phyloP scores from a whole-genome alignment of 1,139 yeast species.

The Geotrichum aggregatum region DNA sequence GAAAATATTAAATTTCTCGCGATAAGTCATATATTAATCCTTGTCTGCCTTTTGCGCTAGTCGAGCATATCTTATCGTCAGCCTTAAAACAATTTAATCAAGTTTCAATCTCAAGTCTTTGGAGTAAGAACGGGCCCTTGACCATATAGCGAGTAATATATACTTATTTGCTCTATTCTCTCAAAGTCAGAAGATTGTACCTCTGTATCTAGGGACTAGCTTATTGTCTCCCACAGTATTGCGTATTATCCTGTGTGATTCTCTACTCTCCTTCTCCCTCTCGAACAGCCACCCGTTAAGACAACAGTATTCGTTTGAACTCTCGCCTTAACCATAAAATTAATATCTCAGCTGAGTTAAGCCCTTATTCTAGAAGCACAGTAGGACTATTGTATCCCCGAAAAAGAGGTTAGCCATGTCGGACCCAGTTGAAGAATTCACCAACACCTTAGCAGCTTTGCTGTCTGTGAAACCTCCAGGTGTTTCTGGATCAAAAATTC shows the following conservation, averaged over 20 bases:
- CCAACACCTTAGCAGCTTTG: slow-evolving; percentile 66
- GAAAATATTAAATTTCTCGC: background rate
- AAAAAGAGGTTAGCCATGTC: slow-evolving; percentile 2
- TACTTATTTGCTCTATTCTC: background rate
- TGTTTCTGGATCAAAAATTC: slow-evolving; percentile 92
- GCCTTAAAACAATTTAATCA: background rate
- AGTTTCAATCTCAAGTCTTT: background rate
- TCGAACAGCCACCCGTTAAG: background rate
- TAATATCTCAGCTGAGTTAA: slow-evolving; percentile 5
- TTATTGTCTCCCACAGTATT: background rate
- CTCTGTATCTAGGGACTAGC: slow-evolving; percentile 3
- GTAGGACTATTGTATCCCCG: background rate
- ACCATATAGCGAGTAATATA: slow-evolving; percentile 10
- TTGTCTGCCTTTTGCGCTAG: background rate
- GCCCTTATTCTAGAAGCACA: slow-evolving; percentile 4
- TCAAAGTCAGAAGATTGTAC: slow-evolving; percentile 10
- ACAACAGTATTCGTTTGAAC: slow-evolving; percentile 3
- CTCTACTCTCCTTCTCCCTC: background rate
- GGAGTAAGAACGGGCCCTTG: slow-evolving; percentile 6
- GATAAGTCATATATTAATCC: background rate
- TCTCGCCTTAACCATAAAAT: background rate
- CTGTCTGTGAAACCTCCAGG: slow-evolving; percentile 82
- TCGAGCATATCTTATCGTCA: background rate
- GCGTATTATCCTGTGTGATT: slow-evolving; percentile 1
- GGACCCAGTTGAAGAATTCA: slow-evolving; percentile 54